A percentile compares a stretch with the other conserved stretches of the same genome.
phyloP scores from a whole-genome alignment of 306 rosid genomes.

The Mucuna pruriens region DNA sequence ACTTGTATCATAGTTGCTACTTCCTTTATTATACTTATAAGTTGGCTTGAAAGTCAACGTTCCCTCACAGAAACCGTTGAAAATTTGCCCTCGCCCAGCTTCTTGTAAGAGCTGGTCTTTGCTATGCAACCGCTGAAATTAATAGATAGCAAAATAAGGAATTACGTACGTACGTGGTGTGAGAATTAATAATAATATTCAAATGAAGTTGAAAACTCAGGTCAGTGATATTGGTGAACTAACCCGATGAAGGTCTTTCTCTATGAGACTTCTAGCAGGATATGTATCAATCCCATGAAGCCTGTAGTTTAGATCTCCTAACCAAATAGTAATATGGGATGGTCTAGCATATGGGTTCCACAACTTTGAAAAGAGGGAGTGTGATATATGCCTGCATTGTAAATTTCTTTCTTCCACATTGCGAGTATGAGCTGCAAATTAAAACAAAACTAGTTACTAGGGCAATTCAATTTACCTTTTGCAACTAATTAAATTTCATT shows the following conservation, averaged over 20 bases:
- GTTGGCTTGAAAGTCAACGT: slow-evolving; percentile 80
- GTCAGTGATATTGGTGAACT: background rate
- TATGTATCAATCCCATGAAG: slow-evolving; percentile 59
- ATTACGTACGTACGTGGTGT: background rate
- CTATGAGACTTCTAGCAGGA: slow-evolving; percentile 57
- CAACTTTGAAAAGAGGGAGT: slow-evolving; percentile 58
- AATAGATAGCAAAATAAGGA: background rate
- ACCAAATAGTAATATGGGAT: slow-evolving; percentile 65
- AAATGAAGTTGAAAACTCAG: slow-evolving; percentile 17
- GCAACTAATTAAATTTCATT: no score
- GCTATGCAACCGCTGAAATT: slow-evolving; percentile 53
- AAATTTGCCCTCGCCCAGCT: slow-evolving; percentile 74
- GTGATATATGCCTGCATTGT: slow-evolving; percentile 63
- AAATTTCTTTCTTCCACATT: slow-evolving; percentile 71
- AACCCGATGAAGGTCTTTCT: slow-evolving; percentile 57
- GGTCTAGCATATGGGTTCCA: slow-evolving; percentile 69
- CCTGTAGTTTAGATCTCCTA: slow-evolving; percentile 85
- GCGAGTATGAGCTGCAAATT: slow-evolving; percentile 62
- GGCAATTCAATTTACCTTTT: background rate
- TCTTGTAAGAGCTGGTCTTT: slow-evolving; percentile 78
- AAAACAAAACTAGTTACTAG: background rate
- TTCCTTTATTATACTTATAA: slow-evolving; percentile 74
- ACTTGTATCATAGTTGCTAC: slow-evolving; percentile 77
- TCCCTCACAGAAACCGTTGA: slow-evolving; percentile 78
- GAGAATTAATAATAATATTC: background rate